Percentiles rank a stretch among this genome's conserved stretches.
Evolutionary conservation across 495 filamentous ascomycete species (phyloP).

Genomic region (Aspergillus heteromorphus): DNA sequence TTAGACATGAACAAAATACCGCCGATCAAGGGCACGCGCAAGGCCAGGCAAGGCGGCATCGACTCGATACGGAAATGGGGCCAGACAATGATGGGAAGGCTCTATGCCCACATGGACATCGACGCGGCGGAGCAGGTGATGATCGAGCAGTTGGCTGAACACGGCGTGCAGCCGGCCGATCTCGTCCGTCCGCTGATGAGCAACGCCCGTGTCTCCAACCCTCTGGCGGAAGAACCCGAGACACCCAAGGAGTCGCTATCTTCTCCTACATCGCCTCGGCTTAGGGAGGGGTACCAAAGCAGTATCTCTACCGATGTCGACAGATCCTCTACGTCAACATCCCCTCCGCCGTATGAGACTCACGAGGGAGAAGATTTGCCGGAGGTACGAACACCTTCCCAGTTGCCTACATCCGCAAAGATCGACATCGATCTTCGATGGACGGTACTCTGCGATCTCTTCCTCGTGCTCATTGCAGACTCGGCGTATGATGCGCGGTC

Average conservation of each 20-base stretch:
- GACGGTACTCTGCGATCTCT: conserved; percentile 96
- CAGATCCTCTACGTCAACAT: conserved; percentile 30
- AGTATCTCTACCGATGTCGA: conserved; percentile 28
- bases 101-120: conserved; percentile 97
- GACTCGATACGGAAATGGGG: conserved; percentile 93
- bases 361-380: conserved; percentile 66
- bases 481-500: conserved; percentile 90
- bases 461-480: conserved; percentile 91
- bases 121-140: conserved; percentile 85
- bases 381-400: conserved; percentile 71
- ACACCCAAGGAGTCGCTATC: conserved; percentile 26
- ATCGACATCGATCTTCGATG: conserved; percentile 96
- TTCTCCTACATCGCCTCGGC: conserved; percentile 23
- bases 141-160: conserved; percentile 93
- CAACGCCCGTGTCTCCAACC: conserved; percentile 90
- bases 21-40: conserved; percentile 52
- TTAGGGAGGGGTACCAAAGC: conserved; percentile 21
- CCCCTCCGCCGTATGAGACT: conserved; percentile 68
- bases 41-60: conserved; percentile 57
- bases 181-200: conserved; percentile 84
- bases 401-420: conserved; percentile 72
- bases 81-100: conserved; percentile 90
- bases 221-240: conserved; percentile 56
- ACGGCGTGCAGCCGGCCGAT: conserved; percentile 81
- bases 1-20: conserved; percentile 57